phyloP scores from a whole-genome alignment of 1,284 basidiomycete species.

The Inonotus hispidus region DNA sequence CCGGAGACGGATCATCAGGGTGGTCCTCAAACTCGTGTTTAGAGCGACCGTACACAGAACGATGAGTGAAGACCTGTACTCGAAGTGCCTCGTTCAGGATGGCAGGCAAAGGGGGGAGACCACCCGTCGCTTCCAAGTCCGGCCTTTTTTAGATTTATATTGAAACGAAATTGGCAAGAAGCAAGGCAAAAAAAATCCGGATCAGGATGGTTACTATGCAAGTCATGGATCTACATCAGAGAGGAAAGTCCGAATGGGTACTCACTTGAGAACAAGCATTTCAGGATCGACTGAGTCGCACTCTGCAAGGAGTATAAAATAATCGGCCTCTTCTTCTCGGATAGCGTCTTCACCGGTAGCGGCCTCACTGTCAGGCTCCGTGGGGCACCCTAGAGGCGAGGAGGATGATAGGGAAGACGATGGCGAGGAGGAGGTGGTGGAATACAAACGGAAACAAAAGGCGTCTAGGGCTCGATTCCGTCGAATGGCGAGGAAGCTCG shows the following conservation, averaged over 20 bases:
- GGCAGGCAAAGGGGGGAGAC: constrained; percentile 44
- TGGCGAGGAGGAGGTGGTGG: neutral
- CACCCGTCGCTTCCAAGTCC: neutral
- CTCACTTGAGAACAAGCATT: constrained; percentile 4
- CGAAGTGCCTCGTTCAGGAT: constrained; percentile 41
- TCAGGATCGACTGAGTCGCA: neutral
- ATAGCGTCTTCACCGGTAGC: neutral
- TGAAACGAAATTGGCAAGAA: neutral
- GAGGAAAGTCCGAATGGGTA: neutral
- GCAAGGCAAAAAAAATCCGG: neutral
- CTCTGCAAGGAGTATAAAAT: neutral
- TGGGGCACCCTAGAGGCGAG: neutral
- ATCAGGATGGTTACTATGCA: no score
- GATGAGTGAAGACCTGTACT: constrained; percentile 64
- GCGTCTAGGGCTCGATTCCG: neutral
- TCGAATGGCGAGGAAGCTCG: neutral
- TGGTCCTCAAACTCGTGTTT: constrained; percentile 70
- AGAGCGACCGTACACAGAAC: constrained; percentile 59
- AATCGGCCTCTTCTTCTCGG: neutral
- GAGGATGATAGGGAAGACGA: neutral
- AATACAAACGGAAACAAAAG: neutral
- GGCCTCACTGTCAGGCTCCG: neutral
- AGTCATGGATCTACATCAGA: neutral
- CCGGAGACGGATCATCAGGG: constrained; percentile 61
- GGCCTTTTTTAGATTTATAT: neutral